Conservation (phyloP, 768 basidiomycete genomes). For the Xerocomellus intermedius region DNA sequence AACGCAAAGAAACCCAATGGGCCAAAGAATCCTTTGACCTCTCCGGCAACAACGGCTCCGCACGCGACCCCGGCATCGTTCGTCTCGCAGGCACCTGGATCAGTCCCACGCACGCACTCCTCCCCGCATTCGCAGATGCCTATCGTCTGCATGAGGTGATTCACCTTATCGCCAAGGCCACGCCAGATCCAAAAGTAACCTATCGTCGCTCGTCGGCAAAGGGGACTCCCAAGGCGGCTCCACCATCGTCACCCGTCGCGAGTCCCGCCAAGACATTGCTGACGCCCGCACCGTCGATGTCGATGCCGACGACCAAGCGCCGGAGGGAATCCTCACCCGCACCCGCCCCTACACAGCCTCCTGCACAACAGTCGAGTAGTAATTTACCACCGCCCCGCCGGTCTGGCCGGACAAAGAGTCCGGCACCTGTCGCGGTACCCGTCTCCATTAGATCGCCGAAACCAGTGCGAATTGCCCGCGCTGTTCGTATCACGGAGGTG, state of each 20-base stretch:
- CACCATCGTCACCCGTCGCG: conserved; percentile 28
- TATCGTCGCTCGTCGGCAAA: conserved; percentile 69
- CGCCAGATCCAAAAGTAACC: conserved; percentile 71
- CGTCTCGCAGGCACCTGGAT: conserved; percentile 93
- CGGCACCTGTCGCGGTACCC: conserved; percentile 34
- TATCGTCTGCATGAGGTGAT: conserved; percentile 67
- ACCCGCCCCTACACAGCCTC: conserved; percentile 16
- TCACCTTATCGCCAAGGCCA: conserved; percentile 62
- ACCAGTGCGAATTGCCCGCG: conserved; percentile 17
- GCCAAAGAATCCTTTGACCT: conserved; percentile 78
- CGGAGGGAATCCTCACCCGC: conserved; percentile 60
- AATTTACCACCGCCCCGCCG: conserved; percentile 42
- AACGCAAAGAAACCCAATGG: conserved; percentile 80
- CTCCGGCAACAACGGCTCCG: conserved; percentile 71
- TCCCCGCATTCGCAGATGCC: conserved; percentile 52
- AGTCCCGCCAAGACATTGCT: conserved; percentile 25
- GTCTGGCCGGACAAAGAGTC: conserved; percentile 43
- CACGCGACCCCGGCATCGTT: conserved; percentile 55
- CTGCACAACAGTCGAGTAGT: conserved; percentile 18
- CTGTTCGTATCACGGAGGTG: conserved; percentile 31
- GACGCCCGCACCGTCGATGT: conserved; percentile 37
- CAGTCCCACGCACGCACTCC: conserved; percentile 57
- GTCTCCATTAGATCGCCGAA: conserved; percentile 39
- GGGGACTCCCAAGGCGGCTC: conserved; percentile 28
- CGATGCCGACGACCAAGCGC: conserved; percentile 55